Evolutionary conservation across 2,329 filamentous ascomycete species (phyloP).

Genomic region (Aspergillus intermedius): DNA sequence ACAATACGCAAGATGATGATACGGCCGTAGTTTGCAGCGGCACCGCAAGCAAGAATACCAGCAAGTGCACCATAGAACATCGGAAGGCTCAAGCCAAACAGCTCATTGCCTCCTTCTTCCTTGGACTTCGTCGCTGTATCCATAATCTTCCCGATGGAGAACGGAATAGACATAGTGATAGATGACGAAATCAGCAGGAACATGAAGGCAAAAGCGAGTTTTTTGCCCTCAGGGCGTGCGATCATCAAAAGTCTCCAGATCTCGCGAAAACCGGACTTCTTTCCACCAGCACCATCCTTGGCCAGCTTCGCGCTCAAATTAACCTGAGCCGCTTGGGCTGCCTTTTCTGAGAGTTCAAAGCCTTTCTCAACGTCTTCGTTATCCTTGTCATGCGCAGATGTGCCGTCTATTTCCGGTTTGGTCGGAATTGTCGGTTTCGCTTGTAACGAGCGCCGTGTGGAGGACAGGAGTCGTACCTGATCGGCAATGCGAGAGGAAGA

Average conservation of each 20-base stretch:
- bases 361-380: slow-evolving; percentile 52
- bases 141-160: slow-evolving; percentile 91
- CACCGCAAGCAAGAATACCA: slow-evolving; percentile 71
- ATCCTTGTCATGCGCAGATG: slow-evolving; percentile 35
- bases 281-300: slow-evolving; percentile 60
- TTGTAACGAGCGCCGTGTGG: slow-evolving; percentile 20
- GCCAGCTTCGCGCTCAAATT: slow-evolving; percentile 83
- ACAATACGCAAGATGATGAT: slow-evolving; percentile 91
- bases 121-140: slow-evolving; percentile 77
- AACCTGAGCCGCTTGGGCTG: slow-evolving; percentile 76
- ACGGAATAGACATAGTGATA: slow-evolving; percentile 93
- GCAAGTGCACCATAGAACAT: slow-evolving; percentile 85
- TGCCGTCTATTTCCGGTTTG: slow-evolving; percentile 20
- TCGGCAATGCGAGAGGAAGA: slow-evolving; percentile 11
- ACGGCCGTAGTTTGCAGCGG: slow-evolving; percentile 84
- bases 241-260: slow-evolving; percentile 85
- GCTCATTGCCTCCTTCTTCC: slow-evolving; percentile 54
- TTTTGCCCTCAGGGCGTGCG: slow-evolving; percentile 73
- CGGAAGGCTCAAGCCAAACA: slow-evolving; percentile 77
- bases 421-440: slow-evolving; percentile 16
- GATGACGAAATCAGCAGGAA: slow-evolving; percentile 83
- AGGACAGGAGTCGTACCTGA: slow-evolving; percentile 23
- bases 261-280: slow-evolving; percentile 61
- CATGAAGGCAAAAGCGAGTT: slow-evolving; percentile 70
- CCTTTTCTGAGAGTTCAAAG: slow-evolving; percentile 73